These are phyloP conservation scores for Piper longum DNA, from an alignment of 164 flowering plant genomes.

Conservation along the genomic window DNA sequence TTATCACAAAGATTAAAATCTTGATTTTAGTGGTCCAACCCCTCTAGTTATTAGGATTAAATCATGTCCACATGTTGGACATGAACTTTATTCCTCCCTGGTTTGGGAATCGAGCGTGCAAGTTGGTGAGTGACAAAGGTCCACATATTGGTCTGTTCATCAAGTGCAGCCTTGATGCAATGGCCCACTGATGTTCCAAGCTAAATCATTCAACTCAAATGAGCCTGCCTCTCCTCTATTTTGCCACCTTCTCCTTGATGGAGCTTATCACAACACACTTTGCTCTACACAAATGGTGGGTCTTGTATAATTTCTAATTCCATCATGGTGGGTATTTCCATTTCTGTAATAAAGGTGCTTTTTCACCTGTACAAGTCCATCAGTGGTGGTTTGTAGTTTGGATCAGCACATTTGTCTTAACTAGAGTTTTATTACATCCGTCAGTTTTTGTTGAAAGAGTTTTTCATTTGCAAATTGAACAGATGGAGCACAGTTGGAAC, in stretches of 20 bases:
- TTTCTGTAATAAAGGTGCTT: too few relatives aligned
- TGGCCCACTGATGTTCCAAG: not conserved
- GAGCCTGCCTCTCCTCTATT: not conserved
- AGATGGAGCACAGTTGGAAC: constrained; percentile 41
- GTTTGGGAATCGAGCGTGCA: not conserved
- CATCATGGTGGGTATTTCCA: too few relatives aligned
- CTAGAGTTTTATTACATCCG: not conserved
- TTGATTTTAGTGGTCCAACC: not conserved
- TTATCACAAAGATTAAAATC: not conserved
- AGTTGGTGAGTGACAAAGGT: not conserved
- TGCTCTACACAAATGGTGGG: not conserved
- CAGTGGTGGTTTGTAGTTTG: not conserved
- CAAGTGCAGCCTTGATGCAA: not conserved
- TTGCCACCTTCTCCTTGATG: not conserved
- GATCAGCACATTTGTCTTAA: too few relatives aligned
- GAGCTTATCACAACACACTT: not conserved
- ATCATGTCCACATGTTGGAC: not conserved
- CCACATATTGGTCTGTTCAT: not conserved
- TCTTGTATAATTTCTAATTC: not conserved
- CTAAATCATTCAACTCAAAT: not conserved
- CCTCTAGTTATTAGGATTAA: not conserved
- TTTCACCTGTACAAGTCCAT: not conserved
- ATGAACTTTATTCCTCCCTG: not conserved
- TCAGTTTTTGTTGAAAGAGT: not conserved
- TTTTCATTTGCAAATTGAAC: not conserved